Evolutionary conservation across 768 basidiomycete genomes (phyloP), one percentile per base, ranked within the genome.

Genomic region (Infundibulicybe gibba): DNA sequence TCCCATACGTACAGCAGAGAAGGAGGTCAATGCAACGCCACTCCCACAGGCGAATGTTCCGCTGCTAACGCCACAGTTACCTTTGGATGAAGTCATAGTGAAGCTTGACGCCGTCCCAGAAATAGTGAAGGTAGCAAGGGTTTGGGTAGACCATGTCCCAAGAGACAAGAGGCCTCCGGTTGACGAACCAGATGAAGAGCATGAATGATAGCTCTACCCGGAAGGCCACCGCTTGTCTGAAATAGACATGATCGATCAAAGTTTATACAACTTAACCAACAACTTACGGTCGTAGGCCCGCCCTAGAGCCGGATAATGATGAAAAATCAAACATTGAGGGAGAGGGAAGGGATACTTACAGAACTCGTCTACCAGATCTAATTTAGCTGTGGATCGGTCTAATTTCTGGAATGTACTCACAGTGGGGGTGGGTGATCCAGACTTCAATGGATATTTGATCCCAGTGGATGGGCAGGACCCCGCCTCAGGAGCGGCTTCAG

Each of bases 71-170:
- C 73, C 77, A 56, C 81, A 84, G 43, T 59, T 65, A 12, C 82
- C 82, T 60, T 82, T 83, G 10, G 77, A 79, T 17, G 79, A 79
- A 19, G 68, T 68, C 66, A 84, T 67, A 9, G 78, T 81, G 64
- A 83, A 81, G 54, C 74, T 71, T 6, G 68, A 67, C 17, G 69
- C 54, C 14, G 70, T 64, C 30, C 79, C 77, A 6, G 74, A 69
- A 21, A 78, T 49, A 1, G 75, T 75, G 54, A 72, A 77, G 2
- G 80, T 81, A 11, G 79, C 81, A 31, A 75, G 66, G 6, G 80
- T 81, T 59, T 83, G 81, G 9, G 75, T 77, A 6, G 78, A 80
- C 79, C 79, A 82, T 11, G 78, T 82, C 15, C 79, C 82, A 6
- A 54, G 56, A 2, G 76, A 70, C 34, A 84, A 68, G 17, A 84